Conservation (phyloP, 2,329 filamentous ascomycete genomes). For the Akanthomyces lecanii region DNA sequence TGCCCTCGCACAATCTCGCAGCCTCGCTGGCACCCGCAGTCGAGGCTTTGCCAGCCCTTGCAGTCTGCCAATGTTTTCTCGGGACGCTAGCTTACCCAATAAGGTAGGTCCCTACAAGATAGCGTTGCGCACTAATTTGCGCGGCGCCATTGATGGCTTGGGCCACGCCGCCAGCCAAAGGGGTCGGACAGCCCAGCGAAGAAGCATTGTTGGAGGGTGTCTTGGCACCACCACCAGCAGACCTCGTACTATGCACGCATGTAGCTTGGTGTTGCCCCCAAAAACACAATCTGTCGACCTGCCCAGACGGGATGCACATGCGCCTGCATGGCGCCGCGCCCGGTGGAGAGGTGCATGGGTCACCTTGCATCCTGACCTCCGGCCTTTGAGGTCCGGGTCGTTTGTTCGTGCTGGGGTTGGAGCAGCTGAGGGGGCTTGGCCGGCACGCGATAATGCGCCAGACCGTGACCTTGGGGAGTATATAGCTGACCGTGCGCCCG, state of each 20-base stretch:
- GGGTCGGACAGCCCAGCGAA: background rate
- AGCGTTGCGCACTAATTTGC: background rate
- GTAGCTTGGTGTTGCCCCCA: background rate
- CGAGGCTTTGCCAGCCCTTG: background rate
- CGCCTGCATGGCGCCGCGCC: slow-evolving; percentile 5
- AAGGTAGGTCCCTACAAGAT: slow-evolving; percentile 2
- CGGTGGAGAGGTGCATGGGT: slow-evolving; percentile 2
- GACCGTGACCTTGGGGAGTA: background rate
- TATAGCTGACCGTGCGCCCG: background rate
- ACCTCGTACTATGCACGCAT: background rate
- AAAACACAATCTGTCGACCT: slow-evolving; percentile 7
- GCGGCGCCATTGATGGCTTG: background rate
- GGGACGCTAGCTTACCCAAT: slow-evolving; percentile 2
- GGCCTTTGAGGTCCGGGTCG: background rate
- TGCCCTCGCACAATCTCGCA: background rate
- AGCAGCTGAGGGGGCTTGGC: background rate
- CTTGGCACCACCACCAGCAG: background rate
- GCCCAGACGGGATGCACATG: slow-evolving; percentile 12
- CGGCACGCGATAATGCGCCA: background rate
- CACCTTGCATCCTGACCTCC: background rate
- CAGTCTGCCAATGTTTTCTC: background rate
- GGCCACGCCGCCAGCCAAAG: background rate
- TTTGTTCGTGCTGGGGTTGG: background rate
- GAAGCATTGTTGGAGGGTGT: background rate
- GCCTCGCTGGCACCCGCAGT: background rate